A percentile compares a stretch with the other conserved stretches of the same genome.
phyloP scores from a whole-genome alignment of 352 stramenopile genomes.

The Phytophthora kernoviae region DNA sequence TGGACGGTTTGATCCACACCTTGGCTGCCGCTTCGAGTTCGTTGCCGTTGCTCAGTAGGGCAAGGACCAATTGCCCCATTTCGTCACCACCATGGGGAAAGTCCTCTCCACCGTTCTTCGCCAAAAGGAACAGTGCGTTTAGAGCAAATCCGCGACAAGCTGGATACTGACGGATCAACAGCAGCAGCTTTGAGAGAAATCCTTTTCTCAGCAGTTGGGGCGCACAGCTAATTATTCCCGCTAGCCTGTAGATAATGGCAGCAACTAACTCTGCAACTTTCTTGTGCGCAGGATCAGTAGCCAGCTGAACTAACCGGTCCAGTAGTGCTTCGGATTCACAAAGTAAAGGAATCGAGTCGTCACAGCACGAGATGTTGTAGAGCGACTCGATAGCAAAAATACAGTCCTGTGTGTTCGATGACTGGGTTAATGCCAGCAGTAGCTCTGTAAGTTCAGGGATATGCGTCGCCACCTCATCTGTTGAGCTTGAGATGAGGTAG shows the following conservation, averaged over 20 bases:
- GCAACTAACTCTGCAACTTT: conserved; percentile 55
- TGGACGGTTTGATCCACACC: conserved; percentile 23
- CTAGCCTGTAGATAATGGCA: conserved; percentile 62
- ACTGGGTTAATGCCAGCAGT: conserved; percentile 53
- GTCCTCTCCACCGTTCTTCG: conserved; percentile 37
- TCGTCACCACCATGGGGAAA: conserved; percentile 75
- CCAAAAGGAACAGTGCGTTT: conserved; percentile 63
- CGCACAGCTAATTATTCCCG: conserved; percentile 15
- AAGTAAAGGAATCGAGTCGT: conserved; percentile 61
- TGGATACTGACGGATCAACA: conserved; percentile 51
- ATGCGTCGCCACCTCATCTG: conserved; percentile 51
- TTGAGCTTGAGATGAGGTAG: conserved; percentile 67
- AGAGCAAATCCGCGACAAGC: conserved; percentile 48
- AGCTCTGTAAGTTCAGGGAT: conserved; percentile 61
- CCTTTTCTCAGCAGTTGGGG: conserved; percentile 45
- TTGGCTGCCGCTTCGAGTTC: conserved; percentile 29
- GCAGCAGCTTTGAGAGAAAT: conserved; percentile 54
- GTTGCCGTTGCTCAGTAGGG: conserved; percentile 42
- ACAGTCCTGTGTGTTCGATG: conserved; percentile 31
- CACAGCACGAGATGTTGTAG: conserved; percentile 81
- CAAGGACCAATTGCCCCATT: conserved; percentile 48
- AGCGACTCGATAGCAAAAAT: conserved; percentile 66
- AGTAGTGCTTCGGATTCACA: conserved; percentile 38
- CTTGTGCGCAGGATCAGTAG: conserved; percentile 25
- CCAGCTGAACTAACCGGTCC: conserved; percentile 46